phyloP scores from a whole-genome alignment of 768 basidiomycete genomes.

The Cubamyces sp. region DNA sequence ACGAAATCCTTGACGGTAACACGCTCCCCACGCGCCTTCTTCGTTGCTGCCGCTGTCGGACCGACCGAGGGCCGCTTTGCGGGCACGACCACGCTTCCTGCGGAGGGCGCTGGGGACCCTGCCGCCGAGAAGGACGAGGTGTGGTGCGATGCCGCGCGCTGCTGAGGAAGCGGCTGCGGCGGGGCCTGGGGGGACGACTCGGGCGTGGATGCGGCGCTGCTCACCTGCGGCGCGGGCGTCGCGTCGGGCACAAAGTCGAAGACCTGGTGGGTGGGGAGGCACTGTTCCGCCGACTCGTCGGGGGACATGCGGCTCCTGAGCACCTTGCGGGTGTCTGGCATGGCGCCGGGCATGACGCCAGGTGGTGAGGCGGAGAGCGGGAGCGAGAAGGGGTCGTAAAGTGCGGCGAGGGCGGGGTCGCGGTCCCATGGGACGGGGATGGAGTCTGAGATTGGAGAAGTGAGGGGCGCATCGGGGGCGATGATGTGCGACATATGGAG shows the following conservation, averaged over 20 bases:
- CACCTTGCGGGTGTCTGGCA: slow-evolving; percentile 52
- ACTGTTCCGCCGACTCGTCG: slow-evolving; percentile 52
- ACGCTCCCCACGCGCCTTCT: slow-evolving; percentile 55
- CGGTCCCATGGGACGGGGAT: slow-evolving; percentile 55
- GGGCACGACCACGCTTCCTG: slow-evolving; percentile 36
- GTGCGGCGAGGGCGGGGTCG: slow-evolving; percentile 43
- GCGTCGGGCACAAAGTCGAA: slow-evolving; percentile 60
- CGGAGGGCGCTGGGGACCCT: slow-evolving; percentile 27
- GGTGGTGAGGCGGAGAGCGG: slow-evolving; percentile 49
- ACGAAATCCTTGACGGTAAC: slow-evolving; percentile 80
- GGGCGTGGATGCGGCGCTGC: slow-evolving; percentile 36
- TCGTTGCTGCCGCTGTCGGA: slow-evolving; percentile 33
- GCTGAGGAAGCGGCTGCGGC: slow-evolving; percentile 38
- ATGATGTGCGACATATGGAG: slow-evolving; percentile 60
- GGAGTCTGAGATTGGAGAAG: slow-evolving; percentile 50
- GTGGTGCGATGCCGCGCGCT: slow-evolving; percentile 32
- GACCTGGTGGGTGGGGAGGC: slow-evolving; percentile 72
- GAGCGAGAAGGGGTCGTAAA: slow-evolving; percentile 50
- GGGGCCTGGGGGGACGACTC: slow-evolving; percentile 30
- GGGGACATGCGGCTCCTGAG: slow-evolving; percentile 57
- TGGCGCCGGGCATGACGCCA: slow-evolving; percentile 32
- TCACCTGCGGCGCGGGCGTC: slow-evolving; percentile 31
- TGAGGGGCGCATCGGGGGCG: slow-evolving; percentile 58
- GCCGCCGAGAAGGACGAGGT: slow-evolving; percentile 32
- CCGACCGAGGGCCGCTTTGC: slow-evolving; percentile 33